Evolutionary conservation across 345 rosid species (phyloP), one percentile per base, ranked within the genome.

Genomic region (Corchorus olitorius): DNA sequence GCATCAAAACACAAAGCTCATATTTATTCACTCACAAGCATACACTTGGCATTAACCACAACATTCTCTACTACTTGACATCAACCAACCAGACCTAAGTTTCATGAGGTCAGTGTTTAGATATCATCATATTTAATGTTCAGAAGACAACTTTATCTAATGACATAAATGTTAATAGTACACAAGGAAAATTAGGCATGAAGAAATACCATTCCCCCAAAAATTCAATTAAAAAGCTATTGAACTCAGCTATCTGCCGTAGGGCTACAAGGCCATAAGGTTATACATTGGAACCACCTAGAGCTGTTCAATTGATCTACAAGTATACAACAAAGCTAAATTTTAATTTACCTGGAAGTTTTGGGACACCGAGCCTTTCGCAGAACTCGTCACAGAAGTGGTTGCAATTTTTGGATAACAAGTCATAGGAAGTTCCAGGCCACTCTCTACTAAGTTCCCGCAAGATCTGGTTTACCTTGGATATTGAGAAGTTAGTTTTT

Each of bases 371-470:
- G 70, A 97, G 95, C 81, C 79, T 87, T 56, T 87, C 94, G 37
- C 98, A 94, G 46, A 93, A 77, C 59, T 92, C 95, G 80, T 93
- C 94, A 39, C 99, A 97, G 76, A 97, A 97, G 83, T 97, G 98
- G 81, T 97, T 97, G 81, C 99, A 97, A 76, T 97, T 97, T 85
- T 83, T 94, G 15, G 97, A 82, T 75, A 97, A 79, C 87, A 93
- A 85, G 81, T 94, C 99, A 73, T 96, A 92, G 0, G 79, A 65
- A 74, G 68, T 78, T 82, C 97, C 97, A 76, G 89, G 91, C 99
- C 99, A 96, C 75, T 91, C 91, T 81, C 90, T 87, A 78, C 95
- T 87, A 75, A 96, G 92, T 77, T 91, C 97, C 68, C 89, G 88
- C 80, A 96, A 81, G 62, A 94, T 87, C 86, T 87, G 90, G 79